A percentile compares a stretch with the other conserved stretches of the same genome.
phyloP scores from a whole-genome alignment of 257 asterid genomes.

The Paulownia fortunei region DNA sequence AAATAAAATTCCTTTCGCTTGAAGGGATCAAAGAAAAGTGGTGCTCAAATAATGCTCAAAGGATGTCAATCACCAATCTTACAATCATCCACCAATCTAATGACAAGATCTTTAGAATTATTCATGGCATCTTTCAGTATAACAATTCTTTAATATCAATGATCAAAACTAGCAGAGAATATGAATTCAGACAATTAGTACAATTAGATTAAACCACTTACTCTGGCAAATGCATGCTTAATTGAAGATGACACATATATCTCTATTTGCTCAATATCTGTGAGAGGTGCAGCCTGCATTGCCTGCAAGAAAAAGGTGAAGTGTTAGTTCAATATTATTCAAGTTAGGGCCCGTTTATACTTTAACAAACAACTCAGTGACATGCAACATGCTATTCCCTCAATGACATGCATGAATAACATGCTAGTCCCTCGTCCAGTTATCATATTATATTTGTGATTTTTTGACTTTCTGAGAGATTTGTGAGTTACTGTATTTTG shows the following conservation, averaged over 20 bases:
- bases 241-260: slow-evolving; percentile 78
- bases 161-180: slow-evolving; percentile 7
- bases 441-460: slow-evolving; percentile 1
- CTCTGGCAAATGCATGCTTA: slow-evolving; percentile 84
- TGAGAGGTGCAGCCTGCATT: slow-evolving; percentile 55
- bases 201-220: slow-evolving; percentile 43
- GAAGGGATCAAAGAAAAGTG: not conserved
- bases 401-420: not conserved
- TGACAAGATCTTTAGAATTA: not conserved
- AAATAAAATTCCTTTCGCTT: not conserved
- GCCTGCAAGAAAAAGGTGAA: slow-evolving; percentile 61
- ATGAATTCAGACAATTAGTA: slow-evolving; percentile 20
- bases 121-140: not conserved
- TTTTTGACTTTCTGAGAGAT: not conserved
- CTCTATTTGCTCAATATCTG: slow-evolving; percentile 90
- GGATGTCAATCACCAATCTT: slow-evolving; percentile 1
- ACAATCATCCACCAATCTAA: slow-evolving; percentile 24
- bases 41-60: not conserved
- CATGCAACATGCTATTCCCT: slow-evolving; percentile 8
- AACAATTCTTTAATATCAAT: slow-evolving; percentile 7
- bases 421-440: not conserved
- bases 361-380: not conserved
- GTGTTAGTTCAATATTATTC: slow-evolving; percentile 20
- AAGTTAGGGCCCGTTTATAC: slow-evolving; percentile 7
- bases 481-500: no score